phyloP scores from a whole-genome alignment of 352 stramenopile species.

The Globisporangium uncinulatum region DNA sequence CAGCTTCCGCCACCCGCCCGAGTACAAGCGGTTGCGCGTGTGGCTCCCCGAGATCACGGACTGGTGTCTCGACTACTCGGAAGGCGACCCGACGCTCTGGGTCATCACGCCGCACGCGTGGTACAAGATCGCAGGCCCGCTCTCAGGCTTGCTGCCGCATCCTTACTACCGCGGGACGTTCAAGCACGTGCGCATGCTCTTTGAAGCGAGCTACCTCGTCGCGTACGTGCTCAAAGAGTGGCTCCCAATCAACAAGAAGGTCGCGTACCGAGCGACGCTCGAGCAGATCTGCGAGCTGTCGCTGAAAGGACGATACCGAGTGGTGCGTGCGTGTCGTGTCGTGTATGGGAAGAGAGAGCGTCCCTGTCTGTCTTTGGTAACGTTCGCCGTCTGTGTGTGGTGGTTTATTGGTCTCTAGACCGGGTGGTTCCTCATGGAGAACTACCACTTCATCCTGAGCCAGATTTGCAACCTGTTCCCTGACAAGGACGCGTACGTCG shows the following conservation, averaged over 20 bases:
- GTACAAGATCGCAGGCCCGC: slow-evolving; percentile 81
- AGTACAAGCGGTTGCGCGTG: slow-evolving; percentile 58
- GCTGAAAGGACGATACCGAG: slow-evolving; percentile 60
- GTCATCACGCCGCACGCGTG: slow-evolving; percentile 76
- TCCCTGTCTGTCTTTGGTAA: neutral
- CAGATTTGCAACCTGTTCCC: slow-evolving; percentile 75
- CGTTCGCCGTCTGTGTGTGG: slow-evolving; percentile 2
- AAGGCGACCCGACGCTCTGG: slow-evolving; percentile 81
- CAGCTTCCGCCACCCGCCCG: slow-evolving; percentile 60
- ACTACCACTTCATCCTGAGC: slow-evolving; percentile 72
- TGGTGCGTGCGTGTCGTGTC: slow-evolving; percentile 32
- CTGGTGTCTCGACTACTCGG: slow-evolving; percentile 84
- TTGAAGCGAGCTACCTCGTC: slow-evolving; percentile 81
- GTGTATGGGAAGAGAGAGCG: neutral
- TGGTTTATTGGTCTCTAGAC: slow-evolving; percentile 29
- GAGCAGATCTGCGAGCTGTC: slow-evolving; percentile 80
- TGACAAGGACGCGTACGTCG: slow-evolving; percentile 67
- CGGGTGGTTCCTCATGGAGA: slow-evolving; percentile 80
- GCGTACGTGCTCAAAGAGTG: slow-evolving; percentile 83
- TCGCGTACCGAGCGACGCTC: slow-evolving; percentile 77
- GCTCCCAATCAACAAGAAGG: slow-evolving; percentile 83
- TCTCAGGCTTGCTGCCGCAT: slow-evolving; percentile 72
- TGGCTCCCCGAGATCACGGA: slow-evolving; percentile 84
- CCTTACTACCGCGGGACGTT: slow-evolving; percentile 67
- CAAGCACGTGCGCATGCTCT: slow-evolving; percentile 66